These are phyloP conservation scores for Elaeis guineensis DNA, from an alignment of 176 grass and related monocot species.

Conservation along the genomic window DNA sequence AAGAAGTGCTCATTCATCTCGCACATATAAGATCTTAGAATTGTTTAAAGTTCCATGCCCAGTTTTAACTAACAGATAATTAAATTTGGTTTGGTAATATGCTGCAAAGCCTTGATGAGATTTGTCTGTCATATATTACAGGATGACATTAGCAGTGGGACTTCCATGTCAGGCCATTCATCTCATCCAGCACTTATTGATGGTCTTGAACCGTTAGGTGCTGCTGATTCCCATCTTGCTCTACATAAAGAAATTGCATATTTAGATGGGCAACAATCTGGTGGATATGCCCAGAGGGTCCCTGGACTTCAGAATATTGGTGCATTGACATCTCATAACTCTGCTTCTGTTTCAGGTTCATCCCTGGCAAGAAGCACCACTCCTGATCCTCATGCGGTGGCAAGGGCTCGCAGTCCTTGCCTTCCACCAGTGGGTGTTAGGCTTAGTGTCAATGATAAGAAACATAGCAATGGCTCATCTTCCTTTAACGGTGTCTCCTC, in stretches of 20 bases:
- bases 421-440: constrained; percentile 8
- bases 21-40: no score
- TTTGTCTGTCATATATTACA: neutral
- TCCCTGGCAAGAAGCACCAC: constrained; percentile 9
- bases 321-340: neutral
- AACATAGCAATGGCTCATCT: neutral
- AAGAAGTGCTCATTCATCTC: no score
- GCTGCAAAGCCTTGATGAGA: no score
- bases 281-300: neutral
- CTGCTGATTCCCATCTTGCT: neutral
- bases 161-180: constrained; percentile 2
- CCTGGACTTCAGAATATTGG: constrained; percentile 7
- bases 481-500: neutral
- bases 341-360: constrained; percentile 10
- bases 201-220: neutral
- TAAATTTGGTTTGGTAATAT: no score
- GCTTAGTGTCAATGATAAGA: neutral
- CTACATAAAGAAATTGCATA: constrained; percentile 7
- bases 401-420: constrained; percentile 11
- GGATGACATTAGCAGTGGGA: constrained; percentile 9
- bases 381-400: constrained; percentile 4
- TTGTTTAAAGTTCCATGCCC: no score
- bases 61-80: no score
- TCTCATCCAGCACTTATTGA: neutral
- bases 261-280: neutral